Percentiles rank a stretch among this genome's conserved stretches.
phyloP scores from a whole-genome alignment of 2,329 filamentous ascomycete genomes.

The Aspergillus cejpii region DNA sequence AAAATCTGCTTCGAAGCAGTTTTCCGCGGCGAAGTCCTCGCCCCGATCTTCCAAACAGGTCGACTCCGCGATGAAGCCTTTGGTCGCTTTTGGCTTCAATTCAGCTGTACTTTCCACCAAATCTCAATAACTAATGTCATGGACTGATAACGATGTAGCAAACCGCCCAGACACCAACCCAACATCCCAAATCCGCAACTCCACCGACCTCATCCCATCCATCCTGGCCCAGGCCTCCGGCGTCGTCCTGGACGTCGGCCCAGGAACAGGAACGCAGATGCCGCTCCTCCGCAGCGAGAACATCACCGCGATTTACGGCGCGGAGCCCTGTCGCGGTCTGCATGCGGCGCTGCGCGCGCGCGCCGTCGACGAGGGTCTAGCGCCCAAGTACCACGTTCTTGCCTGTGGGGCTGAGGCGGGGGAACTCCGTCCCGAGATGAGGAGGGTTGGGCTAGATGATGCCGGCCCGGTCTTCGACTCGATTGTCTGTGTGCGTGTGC shows the following conservation, averaged over 20 bases:
- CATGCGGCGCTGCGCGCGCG: conserved; percentile 41
- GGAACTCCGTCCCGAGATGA: conserved; percentile 42
- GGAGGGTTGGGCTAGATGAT: conserved; percentile 37
- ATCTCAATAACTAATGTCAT: too few relatives aligned
- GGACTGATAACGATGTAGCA: background rate
- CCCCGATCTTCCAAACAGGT: conserved; percentile 26
- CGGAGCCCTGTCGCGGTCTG: conserved; percentile 47
- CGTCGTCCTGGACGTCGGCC: conserved; percentile 46
- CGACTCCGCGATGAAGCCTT: conserved; percentile 38
- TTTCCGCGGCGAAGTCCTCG: conserved; percentile 32
- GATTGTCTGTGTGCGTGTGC: conserved; percentile 49
- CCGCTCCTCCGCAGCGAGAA: conserved; percentile 39
- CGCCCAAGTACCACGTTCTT: conserved; percentile 46
- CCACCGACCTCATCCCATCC: conserved; percentile 37
- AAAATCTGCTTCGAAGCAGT: conserved; percentile 29
- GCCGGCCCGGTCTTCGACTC: conserved; percentile 45
- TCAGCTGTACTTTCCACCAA: conserved; percentile 27
- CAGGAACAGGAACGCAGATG: conserved; percentile 49
- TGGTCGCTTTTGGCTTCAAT: conserved; percentile 37
- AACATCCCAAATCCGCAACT: conserved; percentile 20
- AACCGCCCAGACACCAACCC: background rate
- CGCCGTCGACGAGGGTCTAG: conserved; percentile 39
- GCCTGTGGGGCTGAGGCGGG: conserved; percentile 44
- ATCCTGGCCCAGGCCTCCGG: conserved; percentile 39
- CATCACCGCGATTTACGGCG: conserved; percentile 48